Conservation (phyloP, 2,329 filamentous ascomycete genomes). For the Dryadomyces sulphureus region DNA sequence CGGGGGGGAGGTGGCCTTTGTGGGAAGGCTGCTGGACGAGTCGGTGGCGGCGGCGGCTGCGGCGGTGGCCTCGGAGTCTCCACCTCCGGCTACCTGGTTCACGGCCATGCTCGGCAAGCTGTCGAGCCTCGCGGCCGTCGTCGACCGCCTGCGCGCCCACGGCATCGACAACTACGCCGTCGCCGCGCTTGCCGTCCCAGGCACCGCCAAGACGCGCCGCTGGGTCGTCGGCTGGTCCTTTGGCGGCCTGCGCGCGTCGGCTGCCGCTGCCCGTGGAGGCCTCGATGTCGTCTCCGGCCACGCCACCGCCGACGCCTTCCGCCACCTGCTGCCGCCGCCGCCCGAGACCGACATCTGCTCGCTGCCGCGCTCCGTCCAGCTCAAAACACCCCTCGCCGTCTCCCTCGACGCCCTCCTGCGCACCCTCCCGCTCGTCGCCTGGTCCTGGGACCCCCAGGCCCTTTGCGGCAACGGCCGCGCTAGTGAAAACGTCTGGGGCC, state of each 20-base stretch:
- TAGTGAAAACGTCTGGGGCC: conserved; percentile 62
- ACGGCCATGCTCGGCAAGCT: conserved; percentile 81
- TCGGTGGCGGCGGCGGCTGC: conserved; percentile 13
- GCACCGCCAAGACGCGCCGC: conserved; percentile 50
- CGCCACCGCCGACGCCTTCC: conserved; percentile 11
- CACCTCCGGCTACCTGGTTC: conserved; percentile 60
- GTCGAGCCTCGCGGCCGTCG: conserved; percentile 45
- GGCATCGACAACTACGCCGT: conserved; percentile 66
- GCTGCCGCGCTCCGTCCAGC: too few species aligned
- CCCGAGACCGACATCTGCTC: conserved; percentile 27
- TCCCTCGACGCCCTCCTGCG: conserved; percentile 30
- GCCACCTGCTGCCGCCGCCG: conserved; percentile 26
- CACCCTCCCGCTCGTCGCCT: conserved; percentile 42
- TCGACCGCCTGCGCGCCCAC: conserved; percentile 39
- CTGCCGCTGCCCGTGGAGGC: conserved; percentile 23
- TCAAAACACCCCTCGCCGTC: conserved; percentile 20
- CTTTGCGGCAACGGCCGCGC: conserved; percentile 47
- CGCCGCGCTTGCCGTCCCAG: conserved; percentile 47
- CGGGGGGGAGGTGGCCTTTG: conserved; percentile 72
- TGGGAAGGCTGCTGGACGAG: conserved; percentile 50
- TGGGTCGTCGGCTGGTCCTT: conserved; percentile 92
- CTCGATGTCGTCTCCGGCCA: too few species aligned
- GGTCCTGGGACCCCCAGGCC: conserved; percentile 43
- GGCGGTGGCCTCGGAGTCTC: conserved; percentile 16
- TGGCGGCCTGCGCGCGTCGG: conserved; percentile 44